A percentile compares a stretch with the other conserved stretches of the same genome.
Conservation (phyloP, 371 early-diverging fungal genomes). For the Basidiobolus meristosporus region DNA sequence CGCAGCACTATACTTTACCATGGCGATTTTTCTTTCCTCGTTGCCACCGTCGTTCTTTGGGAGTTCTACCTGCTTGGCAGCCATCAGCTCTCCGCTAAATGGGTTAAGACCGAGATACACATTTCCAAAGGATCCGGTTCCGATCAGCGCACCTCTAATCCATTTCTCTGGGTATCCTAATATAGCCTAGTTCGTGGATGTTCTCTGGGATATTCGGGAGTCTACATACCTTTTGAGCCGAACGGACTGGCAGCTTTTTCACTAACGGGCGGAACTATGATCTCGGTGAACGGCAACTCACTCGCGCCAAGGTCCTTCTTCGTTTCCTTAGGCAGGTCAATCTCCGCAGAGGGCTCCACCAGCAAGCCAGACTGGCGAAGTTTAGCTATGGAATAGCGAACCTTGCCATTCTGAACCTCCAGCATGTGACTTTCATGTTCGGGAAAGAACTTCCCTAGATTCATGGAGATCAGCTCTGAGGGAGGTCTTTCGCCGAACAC, state of each 20-base stretch:
- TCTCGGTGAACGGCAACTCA: slow-evolving; percentile 10
- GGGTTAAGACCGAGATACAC: slow-evolving; percentile 87
- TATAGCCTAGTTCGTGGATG: background rate
- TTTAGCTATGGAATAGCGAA: slow-evolving; percentile 7
- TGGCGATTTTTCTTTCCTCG: slow-evolving; percentile 38
- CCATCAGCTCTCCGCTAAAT: slow-evolving; percentile 77
- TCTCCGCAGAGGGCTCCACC: slow-evolving; percentile 2
- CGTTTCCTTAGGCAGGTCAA: slow-evolving; percentile 5
- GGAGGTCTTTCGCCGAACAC: slow-evolving; percentile 91
- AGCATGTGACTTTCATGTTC: slow-evolving; percentile 13
- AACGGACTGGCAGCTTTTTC: background rate
- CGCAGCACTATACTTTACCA: slow-evolving; percentile 12
- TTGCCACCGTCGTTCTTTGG: slow-evolving; percentile 44
- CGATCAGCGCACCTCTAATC: slow-evolving; percentile 84
- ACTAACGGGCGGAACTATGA: slow-evolving; percentile 7
- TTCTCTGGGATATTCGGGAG: background rate
- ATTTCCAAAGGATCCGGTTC: slow-evolving; percentile 91
- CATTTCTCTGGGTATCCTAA: slow-evolving; percentile 14
- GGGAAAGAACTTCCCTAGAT: slow-evolving; percentile 80
- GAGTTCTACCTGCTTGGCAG: slow-evolving; percentile 93
- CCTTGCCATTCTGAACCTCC: slow-evolving; percentile 8
- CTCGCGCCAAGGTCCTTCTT: slow-evolving; percentile 7
- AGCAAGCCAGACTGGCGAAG: slow-evolving; percentile 9
- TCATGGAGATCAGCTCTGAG: slow-evolving; percentile 69
- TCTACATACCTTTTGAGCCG: background rate